Base-by-base conservation (phyloP, 1,284 basidiomycete genomes). In the Ceratobasidium sp. region DNA sequence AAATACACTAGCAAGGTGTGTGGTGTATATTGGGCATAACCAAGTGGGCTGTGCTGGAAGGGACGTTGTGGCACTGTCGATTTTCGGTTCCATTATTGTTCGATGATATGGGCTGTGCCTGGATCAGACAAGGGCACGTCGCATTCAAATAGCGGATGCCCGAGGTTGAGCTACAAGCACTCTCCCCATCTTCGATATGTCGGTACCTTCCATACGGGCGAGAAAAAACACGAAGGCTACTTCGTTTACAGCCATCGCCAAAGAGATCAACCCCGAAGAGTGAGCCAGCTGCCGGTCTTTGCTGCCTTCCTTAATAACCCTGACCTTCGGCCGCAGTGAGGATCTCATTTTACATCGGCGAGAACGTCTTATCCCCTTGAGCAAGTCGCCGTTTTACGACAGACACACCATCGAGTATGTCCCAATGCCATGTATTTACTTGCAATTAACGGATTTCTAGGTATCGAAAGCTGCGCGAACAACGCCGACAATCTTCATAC, bases 311-410 rank as follows among this genome's bases (percentile, higher is more conserved):
- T 7, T n/a, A 7, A 38, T 35, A 2, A 17, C 1, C 17, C 31
- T 45, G 15, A 17, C 29, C 15, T 47, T n/a, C n/a, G n/a, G 13
- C 20, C n/a, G 42, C 20, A 68, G 67, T 34, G 54, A 68, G 27
- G 67, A 68, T 22, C 38, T 68, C 22, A 68, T 68, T 58, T 32
- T 56, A 10, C 67, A 68, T 31, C 35, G 67, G 25, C 40, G 54
- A 22, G 53, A 56, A n/a, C 67, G 67, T 2, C 54, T 68, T 31
- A 68, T 68, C n/a, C 67, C 67, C 2, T 52, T 52, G 13, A 56
- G 50, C 31, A 56, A 56, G 20, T 56, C 54, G 20, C 67, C 67
- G 6, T 68, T 68, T 38, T 47, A 29, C 10, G 65, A 68, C 45
- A 42, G n/a, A 27, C 20, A 35, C 22, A 65, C 62, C 7, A 54